Conservation (phyloP, 176 grass and related monocot genomes). For the Rhynchospora tenuis region DNA sequence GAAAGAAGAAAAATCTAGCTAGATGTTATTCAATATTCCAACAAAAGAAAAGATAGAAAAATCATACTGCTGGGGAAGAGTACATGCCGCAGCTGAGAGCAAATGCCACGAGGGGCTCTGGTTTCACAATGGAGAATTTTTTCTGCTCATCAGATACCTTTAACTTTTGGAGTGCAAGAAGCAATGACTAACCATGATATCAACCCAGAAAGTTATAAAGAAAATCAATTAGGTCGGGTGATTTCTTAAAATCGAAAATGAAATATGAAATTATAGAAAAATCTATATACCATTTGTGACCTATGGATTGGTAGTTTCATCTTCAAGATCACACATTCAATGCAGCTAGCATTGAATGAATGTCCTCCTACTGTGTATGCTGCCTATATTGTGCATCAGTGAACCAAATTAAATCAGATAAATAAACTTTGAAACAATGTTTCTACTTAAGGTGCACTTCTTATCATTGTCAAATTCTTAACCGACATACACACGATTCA, state of each 20-base stretch:
- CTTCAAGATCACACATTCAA: conserved; percentile 86
- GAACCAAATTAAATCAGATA: neutral
- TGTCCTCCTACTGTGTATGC: conserved; percentile 82
- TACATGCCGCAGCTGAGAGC: conserved; percentile 88
- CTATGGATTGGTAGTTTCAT: conserved; percentile 79
- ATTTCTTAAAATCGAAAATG: neutral
- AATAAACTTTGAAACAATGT: neutral
- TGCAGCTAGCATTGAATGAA: conserved; percentile 84
- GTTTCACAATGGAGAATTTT: conserved; percentile 55
- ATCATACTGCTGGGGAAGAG: conserved; percentile 62
- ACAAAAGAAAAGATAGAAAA: neutral
- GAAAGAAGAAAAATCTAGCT: neutral
- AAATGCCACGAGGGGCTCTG: conserved; percentile 71
- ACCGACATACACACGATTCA: neutral
- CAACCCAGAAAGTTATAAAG: conserved; percentile 6
- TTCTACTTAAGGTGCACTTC: neutral
- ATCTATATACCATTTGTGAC: conserved; percentile 67
- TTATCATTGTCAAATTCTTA: neutral
- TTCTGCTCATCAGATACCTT: conserved; percentile 81
- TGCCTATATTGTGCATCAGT: conserved; percentile 32
- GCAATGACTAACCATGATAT: conserved; percentile 48
- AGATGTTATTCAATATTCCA: conserved; percentile 14
- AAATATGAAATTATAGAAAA: neutral
- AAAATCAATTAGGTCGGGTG: conserved; percentile 1
- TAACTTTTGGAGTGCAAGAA: conserved; percentile 88